Conservation (phyloP, 2,329 filamentous ascomycete species). For the Alternaria solani region DNA sequence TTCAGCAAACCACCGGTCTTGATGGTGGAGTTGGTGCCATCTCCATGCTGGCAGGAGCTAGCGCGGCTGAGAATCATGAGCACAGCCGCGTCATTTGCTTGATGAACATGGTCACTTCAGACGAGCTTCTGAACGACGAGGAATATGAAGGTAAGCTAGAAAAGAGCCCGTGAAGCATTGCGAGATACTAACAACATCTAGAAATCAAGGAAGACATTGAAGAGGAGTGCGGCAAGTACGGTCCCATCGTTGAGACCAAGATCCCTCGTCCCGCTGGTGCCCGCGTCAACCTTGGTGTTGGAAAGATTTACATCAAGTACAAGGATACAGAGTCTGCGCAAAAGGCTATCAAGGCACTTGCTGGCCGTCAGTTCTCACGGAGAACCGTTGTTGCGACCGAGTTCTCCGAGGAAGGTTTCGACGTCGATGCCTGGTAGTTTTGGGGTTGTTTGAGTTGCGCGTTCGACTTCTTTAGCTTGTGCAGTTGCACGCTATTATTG, state of each 20-base stretch:
- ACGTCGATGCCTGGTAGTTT: constrained; percentile 82
- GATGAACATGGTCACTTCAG: constrained; percentile 97
- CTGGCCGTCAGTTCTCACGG: constrained; percentile 94
- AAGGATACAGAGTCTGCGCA: constrained; percentile 78
- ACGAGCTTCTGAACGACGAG: constrained; percentile 91
- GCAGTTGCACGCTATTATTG: constrained; percentile 10
- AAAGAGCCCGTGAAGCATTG: constrained; percentile 52
- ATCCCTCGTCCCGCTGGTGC: constrained; percentile 86
- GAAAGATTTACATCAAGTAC: constrained; percentile 98
- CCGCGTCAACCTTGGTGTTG: constrained; percentile 85
- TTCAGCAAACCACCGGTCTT: constrained; percentile 88
- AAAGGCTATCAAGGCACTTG: constrained; percentile 86
- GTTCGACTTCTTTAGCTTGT: constrained; percentile 8
- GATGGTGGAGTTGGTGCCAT: constrained; percentile 98
- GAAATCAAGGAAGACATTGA: constrained; percentile 96
- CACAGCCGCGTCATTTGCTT: constrained; percentile 86
- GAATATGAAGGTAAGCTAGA: constrained; percentile 78
- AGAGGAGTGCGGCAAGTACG: constrained; percentile 93
- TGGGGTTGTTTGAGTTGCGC: not conserved
- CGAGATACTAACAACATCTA: constrained; percentile 50
- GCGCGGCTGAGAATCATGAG: constrained; percentile 74
- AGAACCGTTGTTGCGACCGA: constrained; percentile 96
- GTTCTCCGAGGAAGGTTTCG: constrained; percentile 98
- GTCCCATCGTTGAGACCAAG: constrained; percentile 85
- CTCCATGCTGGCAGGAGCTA: constrained; percentile 94